Evolutionary conservation across 768 basidiomycete genomes (phyloP).

Genomic region (Clitopilus hobsonii): DNA sequence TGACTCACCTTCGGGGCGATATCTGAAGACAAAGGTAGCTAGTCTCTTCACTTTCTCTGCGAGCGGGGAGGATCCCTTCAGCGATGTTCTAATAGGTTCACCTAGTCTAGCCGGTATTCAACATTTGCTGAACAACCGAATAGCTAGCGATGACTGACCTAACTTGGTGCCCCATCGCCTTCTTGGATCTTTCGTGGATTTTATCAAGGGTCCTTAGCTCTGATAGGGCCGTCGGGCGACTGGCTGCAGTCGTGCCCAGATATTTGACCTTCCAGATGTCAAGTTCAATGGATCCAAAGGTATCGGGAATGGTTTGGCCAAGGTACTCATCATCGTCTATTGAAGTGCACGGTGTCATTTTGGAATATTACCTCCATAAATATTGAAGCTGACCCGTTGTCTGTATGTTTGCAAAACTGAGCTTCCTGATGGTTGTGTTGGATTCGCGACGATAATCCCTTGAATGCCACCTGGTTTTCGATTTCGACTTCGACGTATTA

Average conservation of each 20-base stretch:
- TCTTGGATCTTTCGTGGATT: conserved; percentile 22
- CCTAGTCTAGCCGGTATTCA: too few relatives aligned
- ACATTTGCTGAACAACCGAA: too few relatives aligned
- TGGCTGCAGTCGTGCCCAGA: background rate
- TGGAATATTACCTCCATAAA: background rate
- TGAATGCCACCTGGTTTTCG: too few relatives aligned
- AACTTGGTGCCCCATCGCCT: conserved; percentile 20
- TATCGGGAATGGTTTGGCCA: background rate
- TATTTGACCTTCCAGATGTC: background rate
- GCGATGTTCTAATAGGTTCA: too few relatives aligned
- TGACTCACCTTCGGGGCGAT: too few relatives aligned
- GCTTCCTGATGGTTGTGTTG: too few relatives aligned
- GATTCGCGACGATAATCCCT: too few relatives aligned
- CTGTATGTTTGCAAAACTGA: too few relatives aligned
- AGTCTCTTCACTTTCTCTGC: too few relatives aligned
- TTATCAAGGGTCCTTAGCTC: background rate
- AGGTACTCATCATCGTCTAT: background rate
- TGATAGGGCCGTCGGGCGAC: background rate
- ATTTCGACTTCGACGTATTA: too few relatives aligned
- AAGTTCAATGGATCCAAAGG: background rate
- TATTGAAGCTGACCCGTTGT: background rate
- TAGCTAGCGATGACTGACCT: conserved; percentile 12
- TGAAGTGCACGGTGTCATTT: background rate
- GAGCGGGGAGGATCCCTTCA: too few relatives aligned
- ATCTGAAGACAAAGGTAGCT: too few relatives aligned